Conservation (phyloP, 257 asterid genomes). For the Knoxia roxburghii region DNA sequence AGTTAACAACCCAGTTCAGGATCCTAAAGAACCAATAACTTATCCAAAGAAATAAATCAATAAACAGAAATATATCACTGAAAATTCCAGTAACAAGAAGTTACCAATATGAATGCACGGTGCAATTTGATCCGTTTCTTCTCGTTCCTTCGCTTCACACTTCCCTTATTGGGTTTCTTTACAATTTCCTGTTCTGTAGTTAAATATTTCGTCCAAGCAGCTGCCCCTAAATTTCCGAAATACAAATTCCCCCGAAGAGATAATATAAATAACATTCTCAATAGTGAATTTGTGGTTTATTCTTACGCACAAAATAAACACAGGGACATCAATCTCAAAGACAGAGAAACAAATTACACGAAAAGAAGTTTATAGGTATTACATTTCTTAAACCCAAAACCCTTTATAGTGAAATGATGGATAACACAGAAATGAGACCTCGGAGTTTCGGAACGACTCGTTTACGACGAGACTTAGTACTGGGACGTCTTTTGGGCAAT, state of each 20-base stretch:
- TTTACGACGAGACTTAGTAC: conserved; percentile 55
- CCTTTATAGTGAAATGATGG: background rate
- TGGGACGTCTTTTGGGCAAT: conserved; percentile 60
- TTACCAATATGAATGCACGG: conserved; percentile 64
- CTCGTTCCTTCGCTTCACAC: conserved; percentile 77
- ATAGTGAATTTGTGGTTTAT: background rate
- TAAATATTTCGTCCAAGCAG: conserved; percentile 54
- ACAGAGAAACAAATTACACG: no score
- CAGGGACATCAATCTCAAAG: background rate
- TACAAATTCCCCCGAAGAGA: background rate
- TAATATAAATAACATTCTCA: conserved; percentile 1
- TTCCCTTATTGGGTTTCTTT: conserved; percentile 80
- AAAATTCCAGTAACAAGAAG: background rate
- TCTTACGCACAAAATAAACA: background rate
- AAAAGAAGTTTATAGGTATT: no score
- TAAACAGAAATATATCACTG: background rate
- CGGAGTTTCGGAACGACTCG: conserved; percentile 60
- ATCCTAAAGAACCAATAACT: background rate
- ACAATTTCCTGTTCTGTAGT: conserved; percentile 66
- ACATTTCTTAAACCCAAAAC: conserved; percentile 11
- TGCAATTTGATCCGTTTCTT: conserved; percentile 64
- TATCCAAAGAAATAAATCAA: background rate
- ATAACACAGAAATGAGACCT: conserved; percentile 29
- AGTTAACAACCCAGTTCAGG: background rate
- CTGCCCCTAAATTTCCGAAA: conserved; percentile 51